Conservation (phyloP, 2,329 filamentous ascomycete genomes). For the Elsinoe fawcettii region DNA sequence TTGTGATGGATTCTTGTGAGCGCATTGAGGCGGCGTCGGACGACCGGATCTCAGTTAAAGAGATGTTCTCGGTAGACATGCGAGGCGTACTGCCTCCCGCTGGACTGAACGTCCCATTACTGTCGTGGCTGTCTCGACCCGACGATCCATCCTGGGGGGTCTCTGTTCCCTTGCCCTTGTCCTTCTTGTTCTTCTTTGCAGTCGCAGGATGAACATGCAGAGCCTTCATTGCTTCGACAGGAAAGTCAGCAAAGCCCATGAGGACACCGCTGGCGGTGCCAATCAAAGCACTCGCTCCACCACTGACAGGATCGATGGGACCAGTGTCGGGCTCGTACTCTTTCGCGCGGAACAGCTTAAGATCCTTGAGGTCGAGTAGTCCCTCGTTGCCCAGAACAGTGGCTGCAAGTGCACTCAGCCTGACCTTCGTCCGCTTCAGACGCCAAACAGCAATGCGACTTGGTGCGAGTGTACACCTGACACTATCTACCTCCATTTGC, state of each 20-base stretch:
- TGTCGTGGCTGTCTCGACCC: background rate
- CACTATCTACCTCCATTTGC: slow-evolving; percentile 48
- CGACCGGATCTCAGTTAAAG: background rate
- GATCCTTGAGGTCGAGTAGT: slow-evolving; percentile 56
- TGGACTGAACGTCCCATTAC: background rate
- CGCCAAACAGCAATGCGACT: slow-evolving; percentile 64
- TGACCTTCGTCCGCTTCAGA: slow-evolving; percentile 56
- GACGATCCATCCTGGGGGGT: background rate
- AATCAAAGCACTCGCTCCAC: slow-evolving; percentile 64
- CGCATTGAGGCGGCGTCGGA: background rate
- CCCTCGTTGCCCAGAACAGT: slow-evolving; percentile 56
- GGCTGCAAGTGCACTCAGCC: slow-evolving; percentile 63
- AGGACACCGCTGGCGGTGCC: slow-evolving; percentile 68
- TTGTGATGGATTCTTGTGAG: background rate
- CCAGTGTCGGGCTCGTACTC: slow-evolving; percentile 71
- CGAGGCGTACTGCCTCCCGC: background rate
- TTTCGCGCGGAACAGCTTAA: slow-evolving; percentile 53
- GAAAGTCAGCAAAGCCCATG: slow-evolving; percentile 69
- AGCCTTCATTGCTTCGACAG: slow-evolving; percentile 44
- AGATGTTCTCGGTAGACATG: background rate
- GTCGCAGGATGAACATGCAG: slow-evolving; percentile 32
- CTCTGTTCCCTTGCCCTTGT: background rate
- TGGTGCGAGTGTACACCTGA: slow-evolving; percentile 62
- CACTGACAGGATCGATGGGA: slow-evolving; percentile 70
- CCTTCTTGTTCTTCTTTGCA: slow-evolving; percentile 15